These are phyloP conservation scores for Cyberlindnera suaveolens DNA, from an alignment of 805 yeast genomes.

Conservation along the genomic window DNA sequence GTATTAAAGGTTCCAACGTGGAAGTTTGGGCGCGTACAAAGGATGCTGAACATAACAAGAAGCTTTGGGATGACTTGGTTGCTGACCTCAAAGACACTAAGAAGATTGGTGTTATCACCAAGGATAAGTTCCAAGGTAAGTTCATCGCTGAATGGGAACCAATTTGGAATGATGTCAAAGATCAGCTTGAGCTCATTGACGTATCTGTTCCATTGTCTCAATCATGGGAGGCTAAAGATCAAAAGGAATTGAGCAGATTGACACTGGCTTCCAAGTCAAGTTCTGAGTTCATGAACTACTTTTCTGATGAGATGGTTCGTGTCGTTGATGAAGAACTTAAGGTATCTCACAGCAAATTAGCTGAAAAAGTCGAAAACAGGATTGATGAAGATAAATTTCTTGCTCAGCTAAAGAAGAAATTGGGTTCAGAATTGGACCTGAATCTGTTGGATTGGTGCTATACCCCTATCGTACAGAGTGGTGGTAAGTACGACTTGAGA, in stretches of 20 bases:
- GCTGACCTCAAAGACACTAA: conserved; percentile 37
- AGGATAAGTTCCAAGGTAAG: conserved; percentile 79
- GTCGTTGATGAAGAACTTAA: conserved; percentile 82
- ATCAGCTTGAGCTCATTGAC: conserved; percentile 42
- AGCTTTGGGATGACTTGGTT: conserved; percentile 53
- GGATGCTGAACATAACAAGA: conserved; percentile 69
- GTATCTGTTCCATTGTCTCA: conserved; percentile 46
- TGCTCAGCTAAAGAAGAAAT: conserved; percentile 43
- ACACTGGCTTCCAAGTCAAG: conserved; percentile 73
- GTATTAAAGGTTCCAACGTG: conserved; percentile 41
- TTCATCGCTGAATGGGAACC: conserved; percentile 76
- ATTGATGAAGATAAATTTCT: conserved; percentile 76
- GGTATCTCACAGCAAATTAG: conserved; percentile 63
- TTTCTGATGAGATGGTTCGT: conserved; percentile 83
- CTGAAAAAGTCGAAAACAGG: conserved; percentile 72
- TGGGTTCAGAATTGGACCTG: conserved; percentile 67
- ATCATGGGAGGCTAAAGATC: conserved; percentile 71
- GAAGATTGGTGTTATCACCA: conserved; percentile 60
- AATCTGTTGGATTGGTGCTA: conserved; percentile 87
- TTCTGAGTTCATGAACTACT: conserved; percentile 69
- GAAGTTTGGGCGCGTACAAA: conserved; percentile 72
- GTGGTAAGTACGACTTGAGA: conserved; percentile 75
- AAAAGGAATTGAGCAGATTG: conserved; percentile 60
- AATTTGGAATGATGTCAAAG: conserved; percentile 31
- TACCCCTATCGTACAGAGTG: conserved; percentile 86